Base-by-base conservation (phyloP, 768 basidiomycete species). In the Mycena latifolia region DNA sequence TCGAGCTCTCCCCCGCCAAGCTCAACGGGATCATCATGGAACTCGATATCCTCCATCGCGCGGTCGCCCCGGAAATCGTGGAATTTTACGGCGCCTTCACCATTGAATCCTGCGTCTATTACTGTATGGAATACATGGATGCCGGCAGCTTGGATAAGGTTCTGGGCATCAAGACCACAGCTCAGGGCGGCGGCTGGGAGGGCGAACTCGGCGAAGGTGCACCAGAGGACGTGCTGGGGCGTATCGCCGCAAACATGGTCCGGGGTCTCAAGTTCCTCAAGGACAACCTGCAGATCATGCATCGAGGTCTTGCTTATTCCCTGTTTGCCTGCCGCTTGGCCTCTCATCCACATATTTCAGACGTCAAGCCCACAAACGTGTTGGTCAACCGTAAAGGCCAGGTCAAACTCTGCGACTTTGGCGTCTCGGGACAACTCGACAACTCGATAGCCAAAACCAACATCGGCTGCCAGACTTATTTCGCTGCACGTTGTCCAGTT, bases 51-150 rank as follows among this genome's bases (percentile, higher is more conserved):
- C 88, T 99, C 9, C 98, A 99, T 78, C 93, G 96, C 22, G 96
- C 96, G 4, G 86, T 91, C 47, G 90, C 92, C 11, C 93, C 92
- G 3, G 90, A 94, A 74, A 99, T 99, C 70, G 94, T 99, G 73
- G 98, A 99, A 66, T 99, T 99, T 72, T 99, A 97, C 76, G 98
- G 98, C 47, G 98, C 98, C 5, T 99, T 99, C 83, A 98, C 98
- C 79, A 96, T 98, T 78, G 98, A 99, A 76, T 94, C 94, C n/a
- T 99, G 97, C 77, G 98, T 99, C 25, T 98, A 99, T 80, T 98
- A 98, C 77, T 99, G 96, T 79, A 99, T 99, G 96, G 98, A 99
- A 82, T 94, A 91, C 80, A 99, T 99, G 98, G 97, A 99, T 76
- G 96, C 96, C 14, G 96, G 96, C n/a, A 93, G 91, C 43, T 85